phyloP scores from a whole-genome alignment of 192 early-diverging fungal genomes.

The Gaertneriomyces semiglobifer region DNA sequence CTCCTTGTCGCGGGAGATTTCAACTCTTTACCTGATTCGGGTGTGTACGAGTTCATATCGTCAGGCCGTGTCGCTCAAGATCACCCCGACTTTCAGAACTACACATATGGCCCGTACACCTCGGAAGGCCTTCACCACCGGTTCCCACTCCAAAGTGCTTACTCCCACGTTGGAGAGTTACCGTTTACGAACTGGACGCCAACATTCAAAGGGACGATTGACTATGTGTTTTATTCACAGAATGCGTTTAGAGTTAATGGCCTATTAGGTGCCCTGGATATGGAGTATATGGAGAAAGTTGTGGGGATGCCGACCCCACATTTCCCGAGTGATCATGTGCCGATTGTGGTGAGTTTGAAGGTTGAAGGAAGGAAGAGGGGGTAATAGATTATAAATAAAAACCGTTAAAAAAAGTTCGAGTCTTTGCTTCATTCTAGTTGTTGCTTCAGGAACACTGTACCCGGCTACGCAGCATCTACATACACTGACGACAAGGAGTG shows the following conservation, averaged over 20 bases:
- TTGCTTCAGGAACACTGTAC: neutral
- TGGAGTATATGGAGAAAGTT: slow-evolving; percentile 65
- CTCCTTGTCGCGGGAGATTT: slow-evolving; percentile 89
- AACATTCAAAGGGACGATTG: slow-evolving; percentile 80
- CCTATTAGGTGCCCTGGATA: slow-evolving; percentile 77
- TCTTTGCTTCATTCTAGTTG: neutral
- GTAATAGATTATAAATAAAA: slow-evolving; percentile 3
- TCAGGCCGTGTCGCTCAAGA: slow-evolving; percentile 71
- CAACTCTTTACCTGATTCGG: slow-evolving; percentile 84
- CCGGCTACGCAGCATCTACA: neutral
- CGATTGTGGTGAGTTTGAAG: slow-evolving; percentile 38
- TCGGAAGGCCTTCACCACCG: slow-evolving; percentile 76
- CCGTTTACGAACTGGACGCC: slow-evolving; percentile 93
- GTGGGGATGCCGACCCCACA: slow-evolving; percentile 96
- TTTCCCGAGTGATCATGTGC: slow-evolving; percentile 55
- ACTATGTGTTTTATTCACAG: slow-evolving; percentile 90
- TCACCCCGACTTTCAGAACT: slow-evolving; percentile 77
- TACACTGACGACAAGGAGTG: neutral
- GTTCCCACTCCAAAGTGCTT: slow-evolving; percentile 78
- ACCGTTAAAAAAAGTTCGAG: neutral
- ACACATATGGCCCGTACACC: slow-evolving; percentile 83
- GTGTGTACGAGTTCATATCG: slow-evolving; percentile 88
- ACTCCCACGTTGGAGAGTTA: slow-evolving; percentile 67
- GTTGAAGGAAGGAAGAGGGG: slow-evolving; percentile 1
- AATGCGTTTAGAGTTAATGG: slow-evolving; percentile 73